Evolutionary conservation across 2,329 filamentous ascomycete species (phyloP).

Genomic region (Colletotrichum liriopes): DNA sequence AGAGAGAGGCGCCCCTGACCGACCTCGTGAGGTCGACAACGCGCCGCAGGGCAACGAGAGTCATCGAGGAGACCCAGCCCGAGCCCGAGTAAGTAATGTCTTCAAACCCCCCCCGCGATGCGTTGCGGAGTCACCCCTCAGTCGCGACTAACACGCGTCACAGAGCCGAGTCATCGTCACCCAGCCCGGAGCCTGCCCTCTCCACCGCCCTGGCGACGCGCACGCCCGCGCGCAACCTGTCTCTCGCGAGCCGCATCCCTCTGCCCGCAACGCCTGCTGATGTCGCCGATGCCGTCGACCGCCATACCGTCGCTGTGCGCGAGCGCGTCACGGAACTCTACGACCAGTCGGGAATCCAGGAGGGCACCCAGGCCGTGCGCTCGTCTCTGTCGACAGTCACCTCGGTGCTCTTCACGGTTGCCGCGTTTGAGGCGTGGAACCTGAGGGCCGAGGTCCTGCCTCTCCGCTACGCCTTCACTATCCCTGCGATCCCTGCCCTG

Average conservation of each 20-base stretch:
- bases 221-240: constrained; percentile 67
- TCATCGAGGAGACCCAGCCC: constrained; percentile 60
- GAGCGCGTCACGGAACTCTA: constrained; percentile 76
- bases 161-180: constrained; percentile 30
- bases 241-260: constrained; percentile 74
- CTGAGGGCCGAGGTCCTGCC: constrained; percentile 81
- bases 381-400: constrained; percentile 80
- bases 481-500: constrained; percentile 73
- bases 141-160: constrained; percentile 36
- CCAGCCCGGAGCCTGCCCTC: constrained; percentile 49
- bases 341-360: constrained; percentile 76
- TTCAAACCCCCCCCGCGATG: background rate
- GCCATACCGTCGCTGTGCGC: constrained; percentile 76
- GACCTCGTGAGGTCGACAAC: constrained; percentile 60
- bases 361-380: constrained; percentile 76
- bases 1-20: constrained; percentile 64
- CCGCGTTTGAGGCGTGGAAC: constrained; percentile 78
- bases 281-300: constrained; percentile 83
- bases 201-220: constrained; percentile 62
- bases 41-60: constrained; percentile 63
- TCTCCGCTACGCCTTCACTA: constrained; percentile 79
- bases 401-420: constrained; percentile 78
- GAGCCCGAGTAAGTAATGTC: constrained; percentile 58
- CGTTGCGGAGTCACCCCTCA: background rate
- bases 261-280: constrained; percentile 86